These are phyloP conservation scores for Solanum dulcamara DNA, from an alignment of 257 asterid species.

Conservation along the genomic window DNA sequence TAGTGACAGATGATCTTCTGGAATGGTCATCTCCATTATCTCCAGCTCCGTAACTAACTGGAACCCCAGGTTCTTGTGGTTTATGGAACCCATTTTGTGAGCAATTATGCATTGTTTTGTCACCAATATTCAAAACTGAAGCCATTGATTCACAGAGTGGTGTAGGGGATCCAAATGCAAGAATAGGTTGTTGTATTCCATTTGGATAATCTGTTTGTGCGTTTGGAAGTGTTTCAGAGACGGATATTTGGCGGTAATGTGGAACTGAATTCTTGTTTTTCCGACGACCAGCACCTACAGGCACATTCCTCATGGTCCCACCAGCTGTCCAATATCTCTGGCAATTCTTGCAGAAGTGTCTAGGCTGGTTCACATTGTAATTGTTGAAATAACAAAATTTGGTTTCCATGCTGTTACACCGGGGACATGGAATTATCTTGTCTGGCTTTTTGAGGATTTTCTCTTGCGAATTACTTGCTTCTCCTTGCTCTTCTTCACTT, in stretches of 20 bases:
- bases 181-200: constrained; percentile 39
- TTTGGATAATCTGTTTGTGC: constrained; percentile 30
- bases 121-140: constrained; percentile 48
- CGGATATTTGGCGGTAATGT: constrained; percentile 46
- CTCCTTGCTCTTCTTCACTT: constrained; percentile 39
- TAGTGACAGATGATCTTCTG: constrained; percentile 24
- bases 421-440: constrained; percentile 91
- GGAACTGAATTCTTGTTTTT: constrained; percentile 60
- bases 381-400: constrained; percentile 94
- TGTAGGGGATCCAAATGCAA: constrained; percentile 53
- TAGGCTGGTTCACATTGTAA: constrained; percentile 88
- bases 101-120: constrained; percentile 20
- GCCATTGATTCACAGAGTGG: constrained; percentile 75
- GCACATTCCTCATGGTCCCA: constrained; percentile 95
- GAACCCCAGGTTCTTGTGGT: constrained; percentile 25
- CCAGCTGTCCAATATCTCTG: constrained; percentile 99
- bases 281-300: constrained; percentile 96
- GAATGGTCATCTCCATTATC: constrained; percentile 35
- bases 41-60: constrained; percentile 17
- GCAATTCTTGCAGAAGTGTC: constrained; percentile 94
- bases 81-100: constrained; percentile 30
- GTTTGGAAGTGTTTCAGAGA: constrained; percentile 31
- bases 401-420: constrained; percentile 98
- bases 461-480: constrained; percentile 43
- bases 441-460: constrained; percentile 80